Percentiles rank a stretch among this genome's conserved stretches.
Evolutionary conservation across 1,139 yeast species (phyloP).

Genomic region (Zygosaccharomyces sapae): DNA sequence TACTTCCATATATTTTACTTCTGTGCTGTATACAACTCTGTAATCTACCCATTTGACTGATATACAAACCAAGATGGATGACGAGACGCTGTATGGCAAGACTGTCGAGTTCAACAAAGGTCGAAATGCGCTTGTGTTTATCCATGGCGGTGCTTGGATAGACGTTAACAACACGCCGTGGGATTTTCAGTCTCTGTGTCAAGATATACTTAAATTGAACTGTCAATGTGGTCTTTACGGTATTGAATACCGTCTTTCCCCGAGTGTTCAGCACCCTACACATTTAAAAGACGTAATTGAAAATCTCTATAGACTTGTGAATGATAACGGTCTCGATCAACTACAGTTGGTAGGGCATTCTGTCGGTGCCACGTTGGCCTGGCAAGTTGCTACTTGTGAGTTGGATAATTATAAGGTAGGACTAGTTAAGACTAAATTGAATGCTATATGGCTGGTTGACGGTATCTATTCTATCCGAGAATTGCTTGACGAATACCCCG

Average conservation of each 20-base stretch:
- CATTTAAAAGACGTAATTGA: conserved; percentile 55
- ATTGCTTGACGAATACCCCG: conserved; percentile 44
- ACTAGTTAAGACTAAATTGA: conserved; percentile 14
- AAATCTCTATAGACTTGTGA: conserved; percentile 41
- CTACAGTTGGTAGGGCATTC: conserved; percentile 66
- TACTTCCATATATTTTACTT: conserved; percentile 1
- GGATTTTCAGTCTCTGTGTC: conserved; percentile 48
- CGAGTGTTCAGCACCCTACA: conserved; percentile 57
- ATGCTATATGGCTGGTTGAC: conserved; percentile 39
- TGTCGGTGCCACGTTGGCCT: conserved; percentile 69
- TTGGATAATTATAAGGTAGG: background rate
- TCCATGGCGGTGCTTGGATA: conserved; percentile 92
- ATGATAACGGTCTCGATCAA: conserved; percentile 32
- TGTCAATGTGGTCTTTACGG: conserved; percentile 24
- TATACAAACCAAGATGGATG: conserved; percentile 1
- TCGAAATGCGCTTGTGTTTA: conserved; percentile 40
- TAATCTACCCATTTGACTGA: conserved; percentile 3
- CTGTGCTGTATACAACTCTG: conserved; percentile 4
- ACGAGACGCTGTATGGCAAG: conserved; percentile 11
- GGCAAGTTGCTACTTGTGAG: conserved; percentile 43
- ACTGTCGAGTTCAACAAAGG: conserved; percentile 15
- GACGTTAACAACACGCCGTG: conserved; percentile 58
- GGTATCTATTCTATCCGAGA: conserved; percentile 45
- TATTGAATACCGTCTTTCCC: conserved; percentile 67
- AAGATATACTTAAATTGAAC: conserved; percentile 10